These are phyloP conservation scores for Neurospora crassa DNA, from an alignment of 2,329 filamentous ascomycete genomes.

Conservation along the genomic window DNA sequence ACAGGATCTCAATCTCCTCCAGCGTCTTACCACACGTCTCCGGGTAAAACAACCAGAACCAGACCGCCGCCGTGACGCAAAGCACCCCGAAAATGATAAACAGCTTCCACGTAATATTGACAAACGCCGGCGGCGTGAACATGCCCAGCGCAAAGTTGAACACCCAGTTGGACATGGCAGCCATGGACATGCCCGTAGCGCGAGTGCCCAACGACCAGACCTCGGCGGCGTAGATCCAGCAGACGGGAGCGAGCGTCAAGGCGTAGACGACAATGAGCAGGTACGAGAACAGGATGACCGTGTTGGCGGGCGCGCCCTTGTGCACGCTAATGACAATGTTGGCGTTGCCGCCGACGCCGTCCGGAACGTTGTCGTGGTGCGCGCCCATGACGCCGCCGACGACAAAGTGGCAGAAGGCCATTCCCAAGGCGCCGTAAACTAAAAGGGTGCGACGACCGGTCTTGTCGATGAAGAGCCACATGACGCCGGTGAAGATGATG, in stretches of 20 bases:
- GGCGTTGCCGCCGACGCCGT: conserved; percentile 23
- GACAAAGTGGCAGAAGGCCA: conserved; percentile 28
- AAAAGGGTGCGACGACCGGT: conserved; percentile 21
- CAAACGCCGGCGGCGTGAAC: conserved; percentile 48
- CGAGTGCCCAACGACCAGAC: conserved; percentile 53
- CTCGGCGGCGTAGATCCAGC: conserved; percentile 58
- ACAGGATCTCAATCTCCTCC: conserved; percentile 30
- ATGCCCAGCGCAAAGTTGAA: conserved; percentile 52
- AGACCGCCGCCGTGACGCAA: conserved; percentile 23
- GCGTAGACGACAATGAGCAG: conserved; percentile 55
- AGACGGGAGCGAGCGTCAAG: conserved; percentile 52
- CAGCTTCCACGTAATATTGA: conserved; percentile 46
- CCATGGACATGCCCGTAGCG: conserved; percentile 48
- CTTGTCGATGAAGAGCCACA: conserved; percentile 33
- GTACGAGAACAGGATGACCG: conserved; percentile 57
- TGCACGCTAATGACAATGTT: conserved; percentile 44
- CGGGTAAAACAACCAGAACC: conserved; percentile 28
- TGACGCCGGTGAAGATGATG: conserved; percentile 32
- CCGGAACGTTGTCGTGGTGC: conserved; percentile 24
- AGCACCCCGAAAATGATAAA: conserved; percentile 32
- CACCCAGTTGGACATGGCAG: conserved; percentile 39
- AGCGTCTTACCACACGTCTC: conserved; percentile 32
- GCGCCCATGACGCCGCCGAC: conserved; percentile 35
- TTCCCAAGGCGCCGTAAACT: conserved; percentile 16
- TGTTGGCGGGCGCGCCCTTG: conserved; percentile 41